These are phyloP conservation scores for Aspergillus sergii DNA, from an alignment of 2,329 filamentous ascomycete species.

Conservation along the genomic window DNA sequence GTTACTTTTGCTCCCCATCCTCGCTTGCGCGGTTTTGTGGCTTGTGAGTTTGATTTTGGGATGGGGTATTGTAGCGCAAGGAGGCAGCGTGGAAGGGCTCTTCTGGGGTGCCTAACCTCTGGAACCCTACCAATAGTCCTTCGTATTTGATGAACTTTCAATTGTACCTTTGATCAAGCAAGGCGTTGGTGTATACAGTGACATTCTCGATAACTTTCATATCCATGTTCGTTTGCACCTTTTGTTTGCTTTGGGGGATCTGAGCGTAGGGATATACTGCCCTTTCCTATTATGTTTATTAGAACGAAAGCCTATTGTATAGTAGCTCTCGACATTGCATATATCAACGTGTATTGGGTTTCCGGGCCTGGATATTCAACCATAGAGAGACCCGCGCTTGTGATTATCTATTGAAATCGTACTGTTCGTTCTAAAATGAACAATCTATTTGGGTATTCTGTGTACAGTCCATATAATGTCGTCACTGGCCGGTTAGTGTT, in stretches of 20 bases:
- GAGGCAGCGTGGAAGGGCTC: conserved; percentile 44
- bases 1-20: conserved; percentile 63
- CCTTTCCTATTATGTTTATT: conserved; percentile 1
- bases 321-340: not conserved
- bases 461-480: not conserved
- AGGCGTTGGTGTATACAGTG: conserved; percentile 31
- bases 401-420: not conserved
- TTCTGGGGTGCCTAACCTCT: conserved; percentile 45
- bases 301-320: not conserved
- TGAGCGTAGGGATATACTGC: not conserved
- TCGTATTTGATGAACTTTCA: not conserved
- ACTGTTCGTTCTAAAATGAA: not conserved
- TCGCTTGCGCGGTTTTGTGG: conserved; percentile 64
- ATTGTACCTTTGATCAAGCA: conserved; percentile 10
- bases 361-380: not conserved
- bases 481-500: not conserved
- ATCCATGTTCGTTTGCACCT: not conserved
- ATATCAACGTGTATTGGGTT: not conserved
- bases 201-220: conserved; percentile 9
- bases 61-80: conserved; percentile 50
- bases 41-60: conserved; percentile 51
- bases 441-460: not conserved
- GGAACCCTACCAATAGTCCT: not conserved
- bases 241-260: not conserved
- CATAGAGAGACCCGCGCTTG: not conserved